Conservation (phyloP, 805 yeast genomes). For the Pachysolen tannophilus region DNA sequence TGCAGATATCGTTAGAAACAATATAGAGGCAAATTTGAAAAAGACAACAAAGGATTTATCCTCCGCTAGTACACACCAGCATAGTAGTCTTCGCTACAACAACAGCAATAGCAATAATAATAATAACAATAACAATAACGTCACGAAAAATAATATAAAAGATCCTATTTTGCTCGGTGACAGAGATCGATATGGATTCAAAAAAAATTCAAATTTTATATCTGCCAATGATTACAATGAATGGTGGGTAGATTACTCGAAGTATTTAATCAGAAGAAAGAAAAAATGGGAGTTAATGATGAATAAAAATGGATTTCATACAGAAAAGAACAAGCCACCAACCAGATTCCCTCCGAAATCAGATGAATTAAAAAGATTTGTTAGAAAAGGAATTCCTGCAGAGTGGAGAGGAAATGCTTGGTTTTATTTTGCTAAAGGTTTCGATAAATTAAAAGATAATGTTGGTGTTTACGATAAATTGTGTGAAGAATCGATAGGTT, state of each 20-base stretch:
- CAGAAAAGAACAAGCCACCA: constrained; percentile 42
- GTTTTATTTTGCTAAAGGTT: constrained; percentile 89
- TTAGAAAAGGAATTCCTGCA: constrained; percentile 90
- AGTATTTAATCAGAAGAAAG: constrained; percentile 55
- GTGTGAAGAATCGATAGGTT: constrained; percentile 44
- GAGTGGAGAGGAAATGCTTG: constrained; percentile 97
- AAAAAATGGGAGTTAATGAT: constrained; percentile 69
- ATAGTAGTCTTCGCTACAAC: too few species aligned
- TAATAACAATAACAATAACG: constrained; percentile 6
- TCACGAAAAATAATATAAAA: constrained; percentile 6
- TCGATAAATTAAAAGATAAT: constrained; percentile 50
- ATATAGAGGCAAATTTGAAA: background rate
- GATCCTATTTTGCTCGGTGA: constrained; percentile 18
- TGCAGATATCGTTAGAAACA: constrained; percentile 2
- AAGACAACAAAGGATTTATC: background rate
- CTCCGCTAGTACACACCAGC: background rate
- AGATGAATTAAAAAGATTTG: constrained; percentile 69
- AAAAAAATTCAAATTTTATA: constrained; percentile 50
- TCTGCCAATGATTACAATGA: constrained; percentile 49
- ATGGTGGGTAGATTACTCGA: constrained; percentile 71
- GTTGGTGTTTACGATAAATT: constrained; percentile 68
- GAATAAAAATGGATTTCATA: constrained; percentile 55
- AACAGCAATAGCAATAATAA: background rate
- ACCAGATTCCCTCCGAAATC: constrained; percentile 69
- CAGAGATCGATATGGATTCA: constrained; percentile 83